Base-by-base conservation (phyloP, 2,329 filamentous ascomycete species). In the Pseudomassariella vexata region DNA sequence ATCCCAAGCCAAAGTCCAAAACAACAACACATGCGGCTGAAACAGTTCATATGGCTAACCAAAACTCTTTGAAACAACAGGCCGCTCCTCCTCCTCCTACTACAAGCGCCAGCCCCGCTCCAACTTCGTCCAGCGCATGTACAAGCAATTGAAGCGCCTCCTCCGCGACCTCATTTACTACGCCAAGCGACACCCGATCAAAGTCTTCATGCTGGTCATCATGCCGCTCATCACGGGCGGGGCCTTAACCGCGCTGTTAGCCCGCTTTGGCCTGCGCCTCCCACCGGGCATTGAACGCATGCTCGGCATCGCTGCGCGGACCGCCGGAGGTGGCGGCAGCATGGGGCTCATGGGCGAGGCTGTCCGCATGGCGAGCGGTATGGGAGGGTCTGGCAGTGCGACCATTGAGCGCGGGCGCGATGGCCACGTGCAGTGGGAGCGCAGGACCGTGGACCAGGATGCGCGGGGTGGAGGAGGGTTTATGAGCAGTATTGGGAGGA, bases 141-240 rank as follows among this genome's bases (percentile, higher is more conserved):
- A 86, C 56, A 75, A 76, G 57, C 82, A 86, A 49, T 75, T 95
- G 39, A 82, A 82, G 53, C 79, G 82, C 25, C 75, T 95, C 40
- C 64, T 95, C 36, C 82, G 83, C 50, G 81, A 94, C 54, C 77
- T 95, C 7, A 69, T 82, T 55, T 76, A 81, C 55, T 94, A 90
- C 62, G 83, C 85, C 49, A 82, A 85, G 54, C 73, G 78, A 22
- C 82, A 95, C 62, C 90, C 89, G 0, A 63, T 87, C 53, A 94
- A 94, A 63, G 85, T 94, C 28, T 85, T 95, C 65, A 70, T 85
- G 67, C 74, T 88, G 40, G 82, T 95, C 41, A 73, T 95, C 49
- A 78, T 95, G 73, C 90, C 90, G 8, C 70, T 96, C 36, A 66
- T 95, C 49, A 88, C 82, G 2, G 86, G 86, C 31, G 90, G 90